These are phyloP conservation scores for Trichoderma afroharzianum DNA, from an alignment of 2,329 filamentous ascomycete species.

Conservation along the genomic window DNA sequence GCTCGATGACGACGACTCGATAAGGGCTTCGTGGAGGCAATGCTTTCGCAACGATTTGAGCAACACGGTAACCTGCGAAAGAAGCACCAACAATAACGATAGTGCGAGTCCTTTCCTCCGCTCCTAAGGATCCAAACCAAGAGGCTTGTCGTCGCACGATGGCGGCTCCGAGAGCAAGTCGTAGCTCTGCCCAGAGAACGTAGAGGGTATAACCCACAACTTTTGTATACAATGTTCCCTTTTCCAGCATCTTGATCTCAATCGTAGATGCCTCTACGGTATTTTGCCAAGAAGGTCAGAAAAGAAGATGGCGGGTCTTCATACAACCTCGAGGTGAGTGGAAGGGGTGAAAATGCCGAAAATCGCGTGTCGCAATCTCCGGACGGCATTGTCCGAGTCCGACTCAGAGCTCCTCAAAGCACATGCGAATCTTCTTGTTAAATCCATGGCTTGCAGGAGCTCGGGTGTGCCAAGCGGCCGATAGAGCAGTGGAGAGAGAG, in stretches of 20 bases:
- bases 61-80: conserved; percentile 52
- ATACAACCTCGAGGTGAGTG: neutral
- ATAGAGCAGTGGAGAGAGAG: neutral
- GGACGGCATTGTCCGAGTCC: conserved; percentile 8
- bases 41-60: conserved; percentile 44
- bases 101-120: conserved; percentile 34
- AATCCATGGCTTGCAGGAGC: neutral
- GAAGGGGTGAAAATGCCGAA: conserved; percentile 1
- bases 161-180: conserved; percentile 21
- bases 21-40: conserved; percentile 46
- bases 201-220: conserved; percentile 28
- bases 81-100: conserved; percentile 57
- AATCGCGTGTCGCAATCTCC: neutral
- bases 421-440: neutral
- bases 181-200: conserved; percentile 23
- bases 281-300: neutral
- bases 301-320: neutral
- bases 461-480: neutral
- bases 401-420: neutral
- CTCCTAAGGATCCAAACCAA: conserved; percentile 18
- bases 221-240: conserved; percentile 29
- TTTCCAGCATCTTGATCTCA: conserved; percentile 27
- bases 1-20: conserved; percentile 55
- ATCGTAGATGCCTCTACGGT: neutral
- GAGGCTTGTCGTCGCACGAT: conserved; percentile 17